Evolutionary conservation across 2,329 filamentous ascomycete species (phyloP).

Genomic region (Daldinia sp.): DNA sequence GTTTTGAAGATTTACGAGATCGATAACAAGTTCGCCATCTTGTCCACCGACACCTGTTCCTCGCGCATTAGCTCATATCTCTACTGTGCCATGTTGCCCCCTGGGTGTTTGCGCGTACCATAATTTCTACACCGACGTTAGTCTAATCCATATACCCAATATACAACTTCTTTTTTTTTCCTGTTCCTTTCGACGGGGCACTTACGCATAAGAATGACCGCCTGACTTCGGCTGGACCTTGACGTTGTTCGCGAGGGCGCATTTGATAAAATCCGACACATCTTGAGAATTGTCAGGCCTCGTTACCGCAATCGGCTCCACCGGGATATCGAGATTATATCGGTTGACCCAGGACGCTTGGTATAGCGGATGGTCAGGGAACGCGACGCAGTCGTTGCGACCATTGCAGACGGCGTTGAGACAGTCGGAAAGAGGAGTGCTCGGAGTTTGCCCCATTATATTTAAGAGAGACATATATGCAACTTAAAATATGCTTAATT

Average conservation of each 20-base stretch:
- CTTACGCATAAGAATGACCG: slow-evolving; percentile 70
- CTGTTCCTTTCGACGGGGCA: not conserved
- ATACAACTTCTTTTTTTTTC: not conserved
- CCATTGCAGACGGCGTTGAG: slow-evolving; percentile 57
- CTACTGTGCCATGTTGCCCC: not conserved
- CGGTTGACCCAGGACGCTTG: slow-evolving; percentile 59
- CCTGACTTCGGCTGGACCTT: slow-evolving; percentile 70
- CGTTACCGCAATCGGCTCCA: slow-evolving; percentile 64
- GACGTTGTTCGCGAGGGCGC: slow-evolving; percentile 58
- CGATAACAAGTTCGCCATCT: slow-evolving; percentile 61
- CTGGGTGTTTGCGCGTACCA: slow-evolving; percentile 36
- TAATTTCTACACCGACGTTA: slow-evolving; percentile 44
- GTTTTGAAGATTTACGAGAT: slow-evolving; percentile 60
- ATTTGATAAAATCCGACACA: slow-evolving; percentile 65
- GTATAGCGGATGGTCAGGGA: slow-evolving; percentile 54
- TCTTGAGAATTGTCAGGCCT: slow-evolving; percentile 62
- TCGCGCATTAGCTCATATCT: slow-evolving; percentile 20
- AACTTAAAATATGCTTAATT: slow-evolving; percentile 2
- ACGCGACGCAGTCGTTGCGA: slow-evolving; percentile 57
- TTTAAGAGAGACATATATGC: slow-evolving; percentile 2
- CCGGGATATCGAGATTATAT: slow-evolving; percentile 60
- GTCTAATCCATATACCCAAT: not conserved
- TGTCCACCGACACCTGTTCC: slow-evolving; percentile 56
- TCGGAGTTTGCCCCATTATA: slow-evolving; percentile 55
- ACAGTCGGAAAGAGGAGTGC: slow-evolving; percentile 54